Base-by-base conservation (phyloP, 2,329 filamentous ascomycete genomes). In the Stachybotrys echinatus region DNA sequence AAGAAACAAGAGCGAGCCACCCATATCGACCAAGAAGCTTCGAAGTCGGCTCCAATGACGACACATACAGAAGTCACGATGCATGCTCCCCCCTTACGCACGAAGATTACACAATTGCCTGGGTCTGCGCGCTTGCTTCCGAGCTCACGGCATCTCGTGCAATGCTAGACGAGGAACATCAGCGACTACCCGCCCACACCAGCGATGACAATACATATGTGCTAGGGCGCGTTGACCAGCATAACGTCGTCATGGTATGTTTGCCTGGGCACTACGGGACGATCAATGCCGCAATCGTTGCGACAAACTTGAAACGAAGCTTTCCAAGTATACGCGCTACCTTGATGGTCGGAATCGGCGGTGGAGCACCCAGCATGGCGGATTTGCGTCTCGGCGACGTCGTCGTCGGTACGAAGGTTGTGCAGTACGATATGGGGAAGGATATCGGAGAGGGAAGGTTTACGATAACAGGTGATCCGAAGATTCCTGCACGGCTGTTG, bases 291-390 rank as follows among this genome's bases (percentile, higher is more conserved):
- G 54, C 55, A 4, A 44, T 44, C 7, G 55, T 55, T 1, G 45
- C 52, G 1, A 54, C 42, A 18, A 42, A 57, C 17, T 44, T 58
- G 42, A 38, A n/a, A 5, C 21, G 50, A 5, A 55, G 42, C 1
- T 60, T 60, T 22, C 54, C 51, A 0, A 55, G 17, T 7, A 40
- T 40, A 6, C 38, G 12, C 17, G 38, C 38, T 7, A 40, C 38
- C 1, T 44, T 61, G n/a, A 58, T 59, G 51, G 57, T 61, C 1
- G 58, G 57, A 0, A 54, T 61, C 37, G 58, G 55, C 5, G 58
- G 58, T 19, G 58, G 58, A 4, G 51, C 48, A 4, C 58, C 58
- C 2, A 47, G 31, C 12, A 31, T 40, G 20, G 39, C 42, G 48
- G 4, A 39, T 52, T 2, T 58, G 53, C 12, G 50, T 60, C 34